A percentile compares a stretch with the other conserved stretches of the same genome.
Conservation (phyloP, 345 rosid genomes). For the Crucihimalaya himalaica region DNA sequence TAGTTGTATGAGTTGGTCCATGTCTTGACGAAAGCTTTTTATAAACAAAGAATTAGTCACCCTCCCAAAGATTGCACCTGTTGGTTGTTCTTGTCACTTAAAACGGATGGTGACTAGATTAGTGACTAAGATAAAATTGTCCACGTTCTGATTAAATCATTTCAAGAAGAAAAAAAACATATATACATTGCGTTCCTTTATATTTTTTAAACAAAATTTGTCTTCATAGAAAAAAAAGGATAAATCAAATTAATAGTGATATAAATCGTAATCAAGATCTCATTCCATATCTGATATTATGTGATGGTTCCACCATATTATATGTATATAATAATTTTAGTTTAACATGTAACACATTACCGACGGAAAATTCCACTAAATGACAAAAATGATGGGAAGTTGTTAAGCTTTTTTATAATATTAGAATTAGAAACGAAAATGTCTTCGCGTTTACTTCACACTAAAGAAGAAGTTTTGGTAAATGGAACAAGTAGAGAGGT, state of each 20-base stretch:
- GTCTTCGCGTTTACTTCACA: slow-evolving; percentile 43
- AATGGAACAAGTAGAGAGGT: slow-evolving; percentile 24
- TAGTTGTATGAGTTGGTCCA: slow-evolving; percentile 28
- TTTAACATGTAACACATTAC: background rate
- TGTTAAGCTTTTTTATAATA: background rate
- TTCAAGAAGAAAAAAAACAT: background rate
- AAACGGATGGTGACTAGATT: slow-evolving; percentile 36
- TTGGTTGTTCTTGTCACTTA: slow-evolving; percentile 30
- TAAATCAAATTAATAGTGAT: background rate
- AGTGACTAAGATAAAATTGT: slow-evolving; percentile 19
- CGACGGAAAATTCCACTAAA: background rate
- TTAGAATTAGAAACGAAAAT: slow-evolving; percentile 3
- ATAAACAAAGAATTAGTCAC: slow-evolving; percentile 19
- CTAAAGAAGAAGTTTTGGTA: slow-evolving; percentile 25
- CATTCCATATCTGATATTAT: background rate
- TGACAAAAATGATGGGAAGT: slow-evolving; percentile 7
- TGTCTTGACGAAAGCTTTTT: slow-evolving; percentile 28
- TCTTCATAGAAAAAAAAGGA: background rate
- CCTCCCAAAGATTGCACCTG: slow-evolving; percentile 4
- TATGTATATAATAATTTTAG: background rate
- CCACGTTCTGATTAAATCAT: background rate
- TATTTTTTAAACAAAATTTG: background rate
- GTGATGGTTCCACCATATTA: background rate
- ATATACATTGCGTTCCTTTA: background rate
- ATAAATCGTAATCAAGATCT: background rate